These are phyloP conservation scores for Diaporthe vexans DNA, from an alignment of 2,329 filamentous ascomycete species.

Conservation along the genomic window DNA sequence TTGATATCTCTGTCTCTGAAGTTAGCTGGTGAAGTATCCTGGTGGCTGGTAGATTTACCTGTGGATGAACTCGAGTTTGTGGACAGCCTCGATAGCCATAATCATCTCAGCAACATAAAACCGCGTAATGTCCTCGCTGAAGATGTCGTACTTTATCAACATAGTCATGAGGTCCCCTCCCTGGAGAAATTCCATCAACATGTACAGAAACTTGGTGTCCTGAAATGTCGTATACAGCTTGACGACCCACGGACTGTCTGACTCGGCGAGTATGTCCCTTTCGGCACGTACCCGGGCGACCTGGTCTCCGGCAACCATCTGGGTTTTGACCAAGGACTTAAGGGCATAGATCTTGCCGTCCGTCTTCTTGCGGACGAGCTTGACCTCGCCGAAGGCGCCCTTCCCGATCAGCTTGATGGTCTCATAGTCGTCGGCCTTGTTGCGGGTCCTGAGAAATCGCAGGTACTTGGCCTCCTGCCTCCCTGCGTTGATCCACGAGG, in stretches of 20 bases:
- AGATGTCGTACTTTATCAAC: conserved; percentile 88
- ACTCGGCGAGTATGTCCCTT: conserved; percentile 83
- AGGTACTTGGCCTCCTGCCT: conserved; percentile 75
- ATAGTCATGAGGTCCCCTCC: conserved; percentile 88
- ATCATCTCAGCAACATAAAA: conserved; percentile 88
- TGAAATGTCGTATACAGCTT: conserved; percentile 86
- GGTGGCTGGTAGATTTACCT: conserved; percentile 60
- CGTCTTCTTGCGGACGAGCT: conserved; percentile 80
- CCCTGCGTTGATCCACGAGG: conserved; percentile 66
- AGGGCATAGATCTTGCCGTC: conserved; percentile 84
- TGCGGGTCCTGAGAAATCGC: conserved; percentile 79
- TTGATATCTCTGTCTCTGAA: conserved; percentile 76
- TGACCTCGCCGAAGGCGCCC: conserved; percentile 85
- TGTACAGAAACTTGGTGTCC: conserved; percentile 81
- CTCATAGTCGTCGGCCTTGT: conserved; percentile 79
- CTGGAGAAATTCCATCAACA: conserved; percentile 86
- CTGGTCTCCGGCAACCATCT: conserved; percentile 89
- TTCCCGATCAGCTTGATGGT: conserved; percentile 86
- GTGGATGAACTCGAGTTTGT: conserved; percentile 85
- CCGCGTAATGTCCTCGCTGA: conserved; percentile 85
- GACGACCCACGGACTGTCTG: conserved; percentile 85
- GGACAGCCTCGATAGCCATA: conserved; percentile 84
- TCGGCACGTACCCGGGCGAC: conserved; percentile 83
- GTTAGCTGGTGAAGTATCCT: neutral
- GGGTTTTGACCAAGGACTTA: conserved; percentile 83